Evolutionary conservation across 179 eudicot species (phyloP).

Genomic region (Actinidia chinensis): DNA sequence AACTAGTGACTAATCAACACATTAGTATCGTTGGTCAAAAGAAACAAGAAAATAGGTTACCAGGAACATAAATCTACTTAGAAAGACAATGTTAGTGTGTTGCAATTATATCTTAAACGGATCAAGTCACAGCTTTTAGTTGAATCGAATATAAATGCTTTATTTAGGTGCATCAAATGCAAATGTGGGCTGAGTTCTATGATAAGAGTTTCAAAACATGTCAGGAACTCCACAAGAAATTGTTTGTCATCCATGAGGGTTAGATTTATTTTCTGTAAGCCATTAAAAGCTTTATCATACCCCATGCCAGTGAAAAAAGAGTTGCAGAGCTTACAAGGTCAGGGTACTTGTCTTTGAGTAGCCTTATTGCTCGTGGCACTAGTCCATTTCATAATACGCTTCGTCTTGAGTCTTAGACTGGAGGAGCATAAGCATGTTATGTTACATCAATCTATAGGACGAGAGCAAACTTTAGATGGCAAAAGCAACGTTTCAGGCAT

Average conservation of each 20-base stretch:
- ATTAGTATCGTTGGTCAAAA: neutral
- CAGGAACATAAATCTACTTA: neutral
- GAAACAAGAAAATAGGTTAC: neutral
- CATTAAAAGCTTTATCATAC: constrained; percentile 17
- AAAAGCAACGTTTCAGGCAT: constrained; percentile 80
- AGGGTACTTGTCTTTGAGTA: constrained; percentile 93
- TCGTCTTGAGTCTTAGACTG: constrained; percentile 88
- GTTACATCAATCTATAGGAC: constrained; percentile 10
- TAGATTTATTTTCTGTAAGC: neutral
- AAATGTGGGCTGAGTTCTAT: too few species aligned
- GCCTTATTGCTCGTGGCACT: constrained; percentile 83
- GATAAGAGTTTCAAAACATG: neutral
- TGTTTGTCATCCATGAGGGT: neutral
- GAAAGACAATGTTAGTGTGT: neutral
- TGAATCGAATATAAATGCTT: neutral
- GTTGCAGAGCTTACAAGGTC: constrained; percentile 71
- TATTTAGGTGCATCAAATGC: neutral
- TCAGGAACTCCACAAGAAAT: neutral
- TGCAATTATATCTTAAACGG: neutral
- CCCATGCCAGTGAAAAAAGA: neutral
- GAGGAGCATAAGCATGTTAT: constrained; percentile 12
- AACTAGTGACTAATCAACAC: neutral
- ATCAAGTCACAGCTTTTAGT: neutral
- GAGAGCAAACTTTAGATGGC: neutral
- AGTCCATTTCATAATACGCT: constrained; percentile 97